Evolutionary conservation across 176 grass and related monocot species (phyloP).

Genomic region (Avena insularis): DNA sequence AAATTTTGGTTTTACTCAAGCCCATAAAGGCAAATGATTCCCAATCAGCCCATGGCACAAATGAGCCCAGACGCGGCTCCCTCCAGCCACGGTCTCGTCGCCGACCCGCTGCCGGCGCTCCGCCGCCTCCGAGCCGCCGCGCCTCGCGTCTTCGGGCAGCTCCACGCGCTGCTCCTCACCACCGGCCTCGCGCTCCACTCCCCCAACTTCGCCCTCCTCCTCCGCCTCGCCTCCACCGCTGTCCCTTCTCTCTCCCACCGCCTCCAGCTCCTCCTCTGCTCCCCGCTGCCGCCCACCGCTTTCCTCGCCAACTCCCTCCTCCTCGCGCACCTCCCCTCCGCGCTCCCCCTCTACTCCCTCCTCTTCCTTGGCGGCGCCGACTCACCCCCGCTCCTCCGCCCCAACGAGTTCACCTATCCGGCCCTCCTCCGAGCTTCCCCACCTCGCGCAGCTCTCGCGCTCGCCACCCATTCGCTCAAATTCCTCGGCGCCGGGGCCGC

Average conservation of each 20-base stretch:
- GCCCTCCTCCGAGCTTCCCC: slow-evolving; percentile 54
- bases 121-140: not conserved
- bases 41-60: not conserved
- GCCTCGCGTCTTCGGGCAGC: slow-evolving; percentile 39
- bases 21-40: not conserved
- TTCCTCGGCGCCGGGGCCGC: slow-evolving; percentile 39
- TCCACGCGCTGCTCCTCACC: slow-evolving; percentile 55
- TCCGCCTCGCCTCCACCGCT: slow-evolving; percentile 17
- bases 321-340: slow-evolving; percentile 39
- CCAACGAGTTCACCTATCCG: slow-evolving; percentile 57
- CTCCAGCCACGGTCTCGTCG: not conserved
- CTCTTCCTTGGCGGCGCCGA: slow-evolving; percentile 41
- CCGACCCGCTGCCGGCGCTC: slow-evolving; percentile 39
- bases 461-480: slow-evolving; percentile 56
- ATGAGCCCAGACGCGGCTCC: slow-evolving; percentile 1
- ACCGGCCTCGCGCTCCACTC: slow-evolving; percentile 57
- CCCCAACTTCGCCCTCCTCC: slow-evolving; percentile 48
- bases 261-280: slow-evolving; percentile 37
- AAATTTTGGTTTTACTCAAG: not conserved
- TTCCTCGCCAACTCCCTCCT: slow-evolving; percentile 62
- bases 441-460: slow-evolving; percentile 18
- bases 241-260: not conserved
- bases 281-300: slow-evolving; percentile 22
- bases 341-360: slow-evolving; percentile 46
- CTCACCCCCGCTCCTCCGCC: slow-evolving; percentile 3